Evolutionary conservation across 257 asterid genomes (phyloP).

Genomic region (Solanum pennellii): DNA sequence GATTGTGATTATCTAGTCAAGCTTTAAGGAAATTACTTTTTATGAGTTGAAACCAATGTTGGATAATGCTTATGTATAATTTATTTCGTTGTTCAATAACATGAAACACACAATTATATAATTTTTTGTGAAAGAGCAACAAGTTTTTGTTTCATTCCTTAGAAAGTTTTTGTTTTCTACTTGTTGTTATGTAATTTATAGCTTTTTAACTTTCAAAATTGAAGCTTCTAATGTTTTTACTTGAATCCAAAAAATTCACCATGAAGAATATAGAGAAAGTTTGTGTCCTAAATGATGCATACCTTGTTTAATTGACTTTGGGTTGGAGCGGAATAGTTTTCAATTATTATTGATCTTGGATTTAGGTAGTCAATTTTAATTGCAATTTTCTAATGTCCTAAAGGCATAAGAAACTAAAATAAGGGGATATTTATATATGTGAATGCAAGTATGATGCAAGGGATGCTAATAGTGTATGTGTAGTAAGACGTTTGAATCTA

Average conservation of each 20-base stretch:
- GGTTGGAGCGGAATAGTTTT: neutral
- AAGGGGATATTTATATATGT: slow-evolving; percentile 70
- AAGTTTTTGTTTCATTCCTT: neutral
- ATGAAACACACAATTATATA: neutral
- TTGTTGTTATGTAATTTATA: neutral
- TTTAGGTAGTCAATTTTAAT: neutral
- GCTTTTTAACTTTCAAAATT: neutral
- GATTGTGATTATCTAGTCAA: too few species aligned
- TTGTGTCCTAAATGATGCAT: neutral
- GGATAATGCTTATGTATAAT: neutral
- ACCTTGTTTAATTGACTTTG: neutral
- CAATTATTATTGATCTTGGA: neutral
- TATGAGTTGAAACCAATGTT: neutral
- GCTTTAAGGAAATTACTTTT: too few species aligned
- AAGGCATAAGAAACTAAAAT: slow-evolving; percentile 52
- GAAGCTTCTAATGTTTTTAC: neutral
- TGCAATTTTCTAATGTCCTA: neutral
- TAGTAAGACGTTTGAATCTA: slow-evolving; percentile 56
- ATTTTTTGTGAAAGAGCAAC: neutral
- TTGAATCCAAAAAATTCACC: neutral
- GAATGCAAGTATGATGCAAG: slow-evolving; percentile 29
- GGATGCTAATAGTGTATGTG: slow-evolving; percentile 77
- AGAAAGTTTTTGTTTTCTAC: neutral
- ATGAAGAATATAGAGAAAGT: neutral
- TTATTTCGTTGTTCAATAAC: neutral